Base-by-base conservation (phyloP, 1,284 basidiomycete genomes). In the Microbotryum silenes-acaulis region DNA sequence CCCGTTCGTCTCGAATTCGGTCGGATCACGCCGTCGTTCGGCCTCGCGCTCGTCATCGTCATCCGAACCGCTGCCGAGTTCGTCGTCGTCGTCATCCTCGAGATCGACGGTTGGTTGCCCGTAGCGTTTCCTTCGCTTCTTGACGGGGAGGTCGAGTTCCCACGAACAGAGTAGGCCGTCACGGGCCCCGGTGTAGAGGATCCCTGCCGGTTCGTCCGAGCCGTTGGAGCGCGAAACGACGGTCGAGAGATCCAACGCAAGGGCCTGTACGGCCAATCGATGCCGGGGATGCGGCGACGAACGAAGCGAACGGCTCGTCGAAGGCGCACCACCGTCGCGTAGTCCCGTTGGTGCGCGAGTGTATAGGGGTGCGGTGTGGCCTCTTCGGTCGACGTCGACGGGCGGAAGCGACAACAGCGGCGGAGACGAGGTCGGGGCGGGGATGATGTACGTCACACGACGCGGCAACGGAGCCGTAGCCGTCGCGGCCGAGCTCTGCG, bases 111-210 rank as follows among this genome's bases (percentile, higher is more conserved):
- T 2, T 7, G 48, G 44, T 23, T 25, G 50, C n/a, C 72, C 67
- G 31, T 66, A 78, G 59, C 80, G 79, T 9, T 72, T 73, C 18
- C 72, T 70, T 48, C 78, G 69, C 27, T 74, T 73, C 63, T 77
- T 72, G 47, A 71, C 85, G 1, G 83, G 79, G 14, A 96, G 77
- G 8, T 81, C 83, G 16, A 97, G 79, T 73, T 98, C 91, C 91
- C 93, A 97, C 3, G 87, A 83, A 50, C 91, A 87, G 45, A 97
- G 81, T 44, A 94, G 81, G 0, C 96, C 94, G 77, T 98, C 94
- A 56, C 92, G 80, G 12, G 91, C 93, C 31, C 88, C 93, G 1
- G 91, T 87, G 75, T 97, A 97, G 10, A 98, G 78, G 54, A 98
- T 94, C 2, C 96, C 94, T 66, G 87, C 84, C 0, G 94, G 93